Evolutionary conservation across 805 yeast species (phyloP).

Genomic region (Candida silvicultrix): DNA sequence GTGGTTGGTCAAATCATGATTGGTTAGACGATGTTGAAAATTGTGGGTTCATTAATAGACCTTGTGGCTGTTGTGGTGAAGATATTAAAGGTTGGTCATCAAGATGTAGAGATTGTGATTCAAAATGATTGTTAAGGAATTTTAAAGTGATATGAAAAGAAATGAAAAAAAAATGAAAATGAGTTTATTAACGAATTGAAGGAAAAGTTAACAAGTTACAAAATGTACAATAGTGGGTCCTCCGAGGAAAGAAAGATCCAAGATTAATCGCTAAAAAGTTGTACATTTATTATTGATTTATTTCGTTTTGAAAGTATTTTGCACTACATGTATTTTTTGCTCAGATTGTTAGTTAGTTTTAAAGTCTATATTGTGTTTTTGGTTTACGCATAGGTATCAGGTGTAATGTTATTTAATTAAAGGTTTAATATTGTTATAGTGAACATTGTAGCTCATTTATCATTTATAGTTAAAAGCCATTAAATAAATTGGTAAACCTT

Average conservation of each 20-base stretch:
- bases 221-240: neutral
- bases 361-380: neutral
- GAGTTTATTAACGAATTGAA: neutral
- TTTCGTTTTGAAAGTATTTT: too few species aligned
- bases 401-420: neutral
- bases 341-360: neutral
- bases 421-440: too few species aligned
- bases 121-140: neutral
- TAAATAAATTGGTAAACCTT: neutral
- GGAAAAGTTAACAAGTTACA: neutral
- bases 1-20: constrained; percentile 45
- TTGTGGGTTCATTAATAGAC: constrained; percentile 12
- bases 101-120: neutral
- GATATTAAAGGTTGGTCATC: constrained; percentile 22
- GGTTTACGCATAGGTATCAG: neutral
- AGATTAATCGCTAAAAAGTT: too few species aligned
- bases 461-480: neutral
- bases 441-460: too few species aligned
- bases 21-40: constrained; percentile 31
- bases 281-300: neutral
- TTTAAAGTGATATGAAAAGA: neutral
- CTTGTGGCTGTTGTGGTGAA: constrained; percentile 19
- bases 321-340: too few species aligned
- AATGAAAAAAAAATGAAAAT: too few species aligned
- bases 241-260: neutral